Conservation (phyloP, 1,284 basidiomycete species). For the Sphagnurus paluster region DNA sequence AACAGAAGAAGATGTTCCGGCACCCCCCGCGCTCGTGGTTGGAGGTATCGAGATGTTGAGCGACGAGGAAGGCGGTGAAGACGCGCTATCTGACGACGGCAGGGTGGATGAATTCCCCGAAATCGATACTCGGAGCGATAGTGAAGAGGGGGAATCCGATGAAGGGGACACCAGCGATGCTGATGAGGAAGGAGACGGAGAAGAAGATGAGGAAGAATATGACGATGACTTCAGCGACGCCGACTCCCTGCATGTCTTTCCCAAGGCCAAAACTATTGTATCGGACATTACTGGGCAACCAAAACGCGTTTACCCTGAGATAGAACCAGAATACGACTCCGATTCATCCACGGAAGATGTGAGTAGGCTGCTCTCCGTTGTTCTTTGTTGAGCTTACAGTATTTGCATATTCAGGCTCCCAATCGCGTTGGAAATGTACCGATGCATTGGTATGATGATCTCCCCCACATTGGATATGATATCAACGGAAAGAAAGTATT, state of each 20-base stretch:
- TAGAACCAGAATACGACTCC: conserved; percentile 95
- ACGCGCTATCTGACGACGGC: conserved; percentile 53
- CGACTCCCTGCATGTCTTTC: conserved; percentile 47
- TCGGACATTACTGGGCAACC: conserved; percentile 87
- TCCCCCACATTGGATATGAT: conserved; percentile 99
- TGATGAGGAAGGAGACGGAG: conserved; percentile 36
- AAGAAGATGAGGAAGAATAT: conserved; percentile 36
- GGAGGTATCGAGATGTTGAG: conserved; percentile 67
- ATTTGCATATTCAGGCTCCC: conserved; percentile 58
- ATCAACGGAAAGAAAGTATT: conserved; percentile 94
- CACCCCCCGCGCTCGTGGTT: conserved; percentile 25
- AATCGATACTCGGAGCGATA: conserved; percentile 51
- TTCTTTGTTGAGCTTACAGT: conserved; percentile 9
- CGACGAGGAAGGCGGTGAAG: conserved; percentile 62
- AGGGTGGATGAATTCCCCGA: conserved; percentile 53
- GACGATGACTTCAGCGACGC: conserved; percentile 40
- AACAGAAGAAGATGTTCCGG: conserved; percentile 32
- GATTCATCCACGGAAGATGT: conserved; percentile 98
- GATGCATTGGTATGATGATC: conserved; percentile 98
- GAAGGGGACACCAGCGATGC: conserved; percentile 36
- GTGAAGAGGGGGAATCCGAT: conserved; percentile 41
- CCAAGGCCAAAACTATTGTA: conserved; percentile 67
- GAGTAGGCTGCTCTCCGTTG: conserved; percentile 32
- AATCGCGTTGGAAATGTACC: conserved; percentile 96
- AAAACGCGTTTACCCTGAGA: conserved; percentile 90